A percentile compares a stretch with the other conserved stretches of the same genome.
phyloP scores from a whole-genome alignment of 805 yeast species.

The Scheffersomyces stipitis region DNA sequence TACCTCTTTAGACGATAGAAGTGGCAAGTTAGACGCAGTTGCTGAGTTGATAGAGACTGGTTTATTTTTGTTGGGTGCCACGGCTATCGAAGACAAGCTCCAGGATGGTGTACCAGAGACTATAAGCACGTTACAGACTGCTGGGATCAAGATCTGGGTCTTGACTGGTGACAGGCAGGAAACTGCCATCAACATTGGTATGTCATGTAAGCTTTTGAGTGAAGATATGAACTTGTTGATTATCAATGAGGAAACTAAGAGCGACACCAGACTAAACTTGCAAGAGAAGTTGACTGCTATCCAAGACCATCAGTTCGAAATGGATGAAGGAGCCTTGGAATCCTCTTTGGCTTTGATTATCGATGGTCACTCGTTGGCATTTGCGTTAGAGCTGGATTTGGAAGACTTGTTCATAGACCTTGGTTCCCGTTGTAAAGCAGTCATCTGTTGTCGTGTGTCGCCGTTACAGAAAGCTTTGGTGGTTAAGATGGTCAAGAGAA shows the following conservation, averaged over 20 bases:
- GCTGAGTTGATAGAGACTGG: slow-evolving; percentile 87
- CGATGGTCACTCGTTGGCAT: slow-evolving; percentile 90
- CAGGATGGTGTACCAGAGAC: slow-evolving; percentile 99
- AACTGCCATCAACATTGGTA: slow-evolving; percentile 97
- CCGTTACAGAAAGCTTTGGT: slow-evolving; percentile 97
- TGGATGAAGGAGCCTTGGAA: slow-evolving; percentile 54
- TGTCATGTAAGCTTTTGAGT: slow-evolving; percentile 91
- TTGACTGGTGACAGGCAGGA: slow-evolving; percentile 98
- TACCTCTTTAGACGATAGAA: slow-evolving; percentile 73
- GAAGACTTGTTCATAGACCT: slow-evolving; percentile 77
- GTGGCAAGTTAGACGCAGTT: slow-evolving; percentile 75
- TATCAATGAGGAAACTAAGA: slow-evolving; percentile 81
- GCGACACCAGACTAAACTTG: slow-evolving; percentile 73
- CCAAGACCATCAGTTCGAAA: slow-evolving; percentile 60
- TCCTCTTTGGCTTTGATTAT: slow-evolving; percentile 85
- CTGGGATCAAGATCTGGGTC: slow-evolving; percentile 97
- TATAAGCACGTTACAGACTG: slow-evolving; percentile 89
- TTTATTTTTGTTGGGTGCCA: slow-evolving; percentile 85
- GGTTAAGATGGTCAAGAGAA: slow-evolving; percentile 87
- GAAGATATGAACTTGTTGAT: slow-evolving; percentile 95
- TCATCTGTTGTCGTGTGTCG: slow-evolving; percentile 96
- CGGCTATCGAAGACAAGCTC: slow-evolving; percentile 96
- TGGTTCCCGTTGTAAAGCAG: slow-evolving; percentile 89
- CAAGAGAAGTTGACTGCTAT: slow-evolving; percentile 75
- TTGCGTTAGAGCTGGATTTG: slow-evolving; percentile 77